phyloP scores from a whole-genome alignment of 805 yeast species.

The Pichia thaimueangensis region DNA sequence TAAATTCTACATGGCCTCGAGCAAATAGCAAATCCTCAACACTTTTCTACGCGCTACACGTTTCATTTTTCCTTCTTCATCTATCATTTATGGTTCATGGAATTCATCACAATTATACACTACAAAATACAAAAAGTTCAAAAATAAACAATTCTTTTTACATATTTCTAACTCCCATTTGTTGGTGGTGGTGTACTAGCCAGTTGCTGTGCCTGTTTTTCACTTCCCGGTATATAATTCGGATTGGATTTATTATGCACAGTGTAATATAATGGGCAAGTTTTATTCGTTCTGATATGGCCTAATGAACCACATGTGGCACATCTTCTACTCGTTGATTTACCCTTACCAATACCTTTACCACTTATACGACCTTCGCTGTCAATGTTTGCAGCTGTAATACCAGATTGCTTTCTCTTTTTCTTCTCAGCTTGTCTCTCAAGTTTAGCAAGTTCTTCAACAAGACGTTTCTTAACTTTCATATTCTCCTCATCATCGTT shows the following conservation, averaged over 20 bases:
- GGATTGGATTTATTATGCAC: constrained; percentile 32
- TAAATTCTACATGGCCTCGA: too few species aligned
- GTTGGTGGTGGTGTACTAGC: too few species aligned
- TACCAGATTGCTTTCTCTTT: constrained; percentile 27
- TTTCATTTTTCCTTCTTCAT: too few species aligned
- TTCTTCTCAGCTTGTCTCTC: constrained; percentile 63
- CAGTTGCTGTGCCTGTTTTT: constrained; percentile 14
- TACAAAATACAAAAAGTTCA: too few species aligned
- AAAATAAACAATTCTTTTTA: too few species aligned
- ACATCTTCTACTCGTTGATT: constrained; percentile 73
- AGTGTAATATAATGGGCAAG: constrained; percentile 79
- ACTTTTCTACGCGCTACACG: too few species aligned
- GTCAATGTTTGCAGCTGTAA: constrained; percentile 30
- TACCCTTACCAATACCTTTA: constrained; percentile 69
- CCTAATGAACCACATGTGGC: constrained; percentile 95
- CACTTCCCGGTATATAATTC: constrained; percentile 29
- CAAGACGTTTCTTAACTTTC: constrained; percentile 67
- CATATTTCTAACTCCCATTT: too few species aligned
- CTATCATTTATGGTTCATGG: too few species aligned
- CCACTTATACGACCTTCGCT: constrained; percentile 41
- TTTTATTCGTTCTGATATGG: constrained; percentile 84
- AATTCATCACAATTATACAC: too few species aligned
- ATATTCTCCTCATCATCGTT: constrained; percentile 79
- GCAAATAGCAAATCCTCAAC: too few species aligned
- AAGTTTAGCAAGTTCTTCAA: constrained; percentile 76